Percentiles rank a stretch among this genome's conserved stretches.
These are phyloP conservation scores for Debaryomyces subglobosus DNA, from an alignment of 1,139 yeast species.

Conservation along the genomic window DNA sequence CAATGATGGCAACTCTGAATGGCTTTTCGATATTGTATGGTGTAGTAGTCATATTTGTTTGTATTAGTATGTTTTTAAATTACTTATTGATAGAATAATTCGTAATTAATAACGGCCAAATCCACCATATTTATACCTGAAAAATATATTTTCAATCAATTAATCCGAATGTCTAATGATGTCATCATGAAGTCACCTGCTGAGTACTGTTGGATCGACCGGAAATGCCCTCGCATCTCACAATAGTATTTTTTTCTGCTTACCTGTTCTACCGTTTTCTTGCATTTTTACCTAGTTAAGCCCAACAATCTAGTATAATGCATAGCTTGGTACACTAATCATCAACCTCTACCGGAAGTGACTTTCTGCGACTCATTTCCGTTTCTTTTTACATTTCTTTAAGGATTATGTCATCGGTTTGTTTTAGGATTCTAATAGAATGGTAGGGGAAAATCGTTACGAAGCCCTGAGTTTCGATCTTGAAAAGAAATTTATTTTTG, in stretches of 20 bases:
- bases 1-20: constrained; percentile 63
- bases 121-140: constrained; percentile 3
- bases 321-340: neutral
- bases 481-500: neutral
- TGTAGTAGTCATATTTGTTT: constrained; percentile 31
- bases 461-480: neutral
- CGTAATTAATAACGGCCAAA: neutral
- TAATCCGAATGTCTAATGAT: constrained; percentile 7
- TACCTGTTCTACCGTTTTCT: neutral
- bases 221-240: neutral
- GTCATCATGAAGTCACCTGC: constrained; percentile 7
- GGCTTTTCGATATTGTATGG: constrained; percentile 43
- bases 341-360: neutral
- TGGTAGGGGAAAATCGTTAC: neutral
- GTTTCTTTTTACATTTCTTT: neutral
- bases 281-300: neutral
- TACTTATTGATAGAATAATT: neutral
- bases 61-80: neutral
- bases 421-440: neutral
- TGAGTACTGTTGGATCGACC: constrained; percentile 1
- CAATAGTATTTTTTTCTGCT: neutral
- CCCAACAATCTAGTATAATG: neutral
- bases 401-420: neutral
- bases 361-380: neutral
- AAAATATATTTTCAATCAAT: neutral